Evolutionary conservation across 2,329 filamentous ascomycete species (phyloP), one percentile per base, ranked within the genome.

Genomic region (Scortechinia acanthostroma): DNA sequence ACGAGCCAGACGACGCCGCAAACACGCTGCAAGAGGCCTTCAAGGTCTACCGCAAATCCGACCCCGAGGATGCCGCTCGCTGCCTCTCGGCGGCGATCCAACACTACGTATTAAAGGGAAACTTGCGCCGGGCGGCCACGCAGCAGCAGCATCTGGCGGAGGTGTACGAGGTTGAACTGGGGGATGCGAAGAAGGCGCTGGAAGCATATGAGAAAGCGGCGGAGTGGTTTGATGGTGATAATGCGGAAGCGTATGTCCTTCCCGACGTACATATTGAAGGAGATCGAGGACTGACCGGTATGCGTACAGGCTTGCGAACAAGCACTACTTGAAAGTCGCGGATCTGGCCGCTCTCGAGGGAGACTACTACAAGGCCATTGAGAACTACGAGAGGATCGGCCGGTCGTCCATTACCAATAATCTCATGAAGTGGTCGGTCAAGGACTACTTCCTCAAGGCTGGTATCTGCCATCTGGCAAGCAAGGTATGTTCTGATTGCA

Each of bases 401-500:
- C 75, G 78, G 47, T 76, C 78, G 37, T 86, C 85, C 25, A 82
- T 95, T 55, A 83, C 83, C 64, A 96, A 94, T 71, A 93, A 94
- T 63, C 73, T 95, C 47, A 91, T 94, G 87, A 87, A 84, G 61
- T 95, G 88, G 79, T 88, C 81, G 42, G 89, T 97, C 51, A 97
- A 96, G 66, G 90, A 96, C 52, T 96, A 96, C 68, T 83, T 96
- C 58, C 76, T 97, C 58, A 95, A 96, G 69, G 88, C 89, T 1
- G 91, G 90, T 22, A 87, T 97, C 59, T 96, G 91, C 69, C 86
- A 95, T 61, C 74, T 97, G 28, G 80, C 79, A 30, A 73, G 70
- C 16, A 72, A 73, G 49, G 35, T 40, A 40, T 19, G 25, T 30
- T 30, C n/a, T n/a, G n/a, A n/a, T n/a, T n/a, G n/a, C 25, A 30